Evolutionary conservation across 73 alveolate species (phyloP).

Genomic region (Effrenium voratum): DNA sequence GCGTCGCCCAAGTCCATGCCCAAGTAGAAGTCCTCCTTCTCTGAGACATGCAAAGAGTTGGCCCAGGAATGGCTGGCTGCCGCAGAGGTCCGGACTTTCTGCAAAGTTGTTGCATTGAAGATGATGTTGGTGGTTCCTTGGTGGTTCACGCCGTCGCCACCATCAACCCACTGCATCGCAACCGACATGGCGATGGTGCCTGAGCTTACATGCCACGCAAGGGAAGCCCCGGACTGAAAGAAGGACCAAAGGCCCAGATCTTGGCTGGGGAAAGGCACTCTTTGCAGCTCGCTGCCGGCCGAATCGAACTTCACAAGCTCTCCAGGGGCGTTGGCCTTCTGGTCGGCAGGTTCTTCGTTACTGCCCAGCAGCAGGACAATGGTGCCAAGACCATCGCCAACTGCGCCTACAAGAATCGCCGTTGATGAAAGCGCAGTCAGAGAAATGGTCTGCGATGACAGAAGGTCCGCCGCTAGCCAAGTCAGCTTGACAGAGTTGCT

Average conservation of each 20-base stretch:
- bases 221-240: not conserved
- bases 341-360: not conserved
- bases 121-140: slow-evolving; percentile 2
- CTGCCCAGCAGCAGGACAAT: not conserved
- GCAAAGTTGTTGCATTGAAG: not conserved
- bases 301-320: not conserved
- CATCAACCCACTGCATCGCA: not conserved
- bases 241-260: not conserved
- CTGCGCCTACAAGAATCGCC: not conserved
- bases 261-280: not conserved
- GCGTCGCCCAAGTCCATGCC: not conserved
- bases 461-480: not conserved
- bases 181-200: not conserved
- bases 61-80: slow-evolving; percentile 5
- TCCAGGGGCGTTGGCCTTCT: not conserved
- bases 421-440: not conserved
- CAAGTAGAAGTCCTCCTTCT: not conserved
- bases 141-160: not conserved
- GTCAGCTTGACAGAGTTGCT: not conserved
- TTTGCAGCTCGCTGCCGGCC: slow-evolving; percentile 21
- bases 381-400: not conserved
- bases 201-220: not conserved
- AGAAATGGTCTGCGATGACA: not conserved
- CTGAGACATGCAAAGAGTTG: not conserved
- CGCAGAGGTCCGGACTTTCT: too few species aligned